These are phyloP conservation scores for Acanthamoeba sp. DNA, from an alignment of 208 protist genomes.

Conservation along the genomic window DNA sequence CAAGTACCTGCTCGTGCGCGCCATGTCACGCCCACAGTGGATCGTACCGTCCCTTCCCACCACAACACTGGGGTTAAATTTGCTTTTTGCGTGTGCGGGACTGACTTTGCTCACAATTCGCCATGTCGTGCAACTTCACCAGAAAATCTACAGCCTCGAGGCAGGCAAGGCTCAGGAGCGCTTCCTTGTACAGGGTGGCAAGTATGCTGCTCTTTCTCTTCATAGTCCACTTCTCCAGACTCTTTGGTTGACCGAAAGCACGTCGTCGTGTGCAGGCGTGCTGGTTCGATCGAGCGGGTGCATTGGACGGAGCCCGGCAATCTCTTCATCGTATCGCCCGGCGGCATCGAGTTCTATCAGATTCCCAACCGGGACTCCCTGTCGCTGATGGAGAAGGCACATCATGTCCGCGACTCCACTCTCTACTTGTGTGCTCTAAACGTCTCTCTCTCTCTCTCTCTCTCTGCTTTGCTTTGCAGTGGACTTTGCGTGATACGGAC, in stretches of 20 bases:
- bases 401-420: neutral
- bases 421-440: neutral
- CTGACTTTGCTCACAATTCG: neutral
- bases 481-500: neutral
- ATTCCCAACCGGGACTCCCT: neutral
- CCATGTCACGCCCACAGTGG: constrained; percentile 1
- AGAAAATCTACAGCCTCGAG: constrained; percentile 41
- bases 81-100: too few relatives aligned
- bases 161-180: constrained; percentile 28
- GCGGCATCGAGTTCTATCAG: constrained; percentile 42
- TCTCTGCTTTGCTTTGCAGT: neutral
- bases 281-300: neutral
- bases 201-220: neutral
- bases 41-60: neutral
- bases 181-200: neutral
- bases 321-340: neutral
- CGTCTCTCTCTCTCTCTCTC: neutral
- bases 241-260: neutral
- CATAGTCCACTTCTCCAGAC: neutral
- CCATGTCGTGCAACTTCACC: neutral
- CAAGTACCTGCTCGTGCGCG: constrained; percentile 49
- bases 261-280: neutral
- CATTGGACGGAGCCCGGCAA: constrained; percentile 37
- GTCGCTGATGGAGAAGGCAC: constrained; percentile 38
- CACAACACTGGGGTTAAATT: neutral